Evolutionary conservation across 2,329 filamentous ascomycete genomes (phyloP).

Genomic region (Cordyceps cateniannulata): DNA sequence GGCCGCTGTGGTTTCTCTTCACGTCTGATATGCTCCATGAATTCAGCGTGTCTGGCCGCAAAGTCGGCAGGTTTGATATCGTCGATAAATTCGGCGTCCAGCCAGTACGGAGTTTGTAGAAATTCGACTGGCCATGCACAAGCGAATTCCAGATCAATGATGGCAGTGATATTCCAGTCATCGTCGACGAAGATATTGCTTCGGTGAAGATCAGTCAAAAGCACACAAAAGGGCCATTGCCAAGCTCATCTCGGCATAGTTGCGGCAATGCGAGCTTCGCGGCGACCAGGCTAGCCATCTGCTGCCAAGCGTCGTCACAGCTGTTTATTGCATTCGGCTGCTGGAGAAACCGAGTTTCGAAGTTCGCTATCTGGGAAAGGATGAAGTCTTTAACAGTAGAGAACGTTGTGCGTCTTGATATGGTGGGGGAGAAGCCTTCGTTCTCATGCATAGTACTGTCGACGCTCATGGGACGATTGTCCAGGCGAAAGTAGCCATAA

Average conservation of each 20-base stretch:
- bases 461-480: conserved; percentile 30
- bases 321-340: conserved; percentile 10
- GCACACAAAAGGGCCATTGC: conserved; percentile 27
- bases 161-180: conserved; percentile 25
- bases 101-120: conserved; percentile 17
- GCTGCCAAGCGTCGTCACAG: conserved; percentile 2
- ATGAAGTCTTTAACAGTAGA: background rate
- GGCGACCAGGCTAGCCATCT: conserved; percentile 24
- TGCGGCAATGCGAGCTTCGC: conserved; percentile 18
- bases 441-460: conserved; percentile 22
- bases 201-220: conserved; percentile 32
- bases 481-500: conserved; percentile 22
- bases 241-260: background rate
- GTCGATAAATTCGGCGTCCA: conserved; percentile 20
- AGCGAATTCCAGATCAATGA: conserved; percentile 30
- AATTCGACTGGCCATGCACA: conserved; percentile 24
- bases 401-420: background rate
- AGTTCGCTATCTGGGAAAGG: background rate
- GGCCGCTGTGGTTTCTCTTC: conserved; percentile 3
- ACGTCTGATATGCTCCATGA: conserved; percentile 4
- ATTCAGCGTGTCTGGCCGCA: conserved; percentile 7
- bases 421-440: background rate
- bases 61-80: conserved; percentile 1
- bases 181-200: conserved; percentile 33
- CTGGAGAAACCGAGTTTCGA: background rate